A percentile compares a stretch with the other conserved stretches of the same genome.
phyloP scores from a whole-genome alignment of 768 basidiomycete species.

The Kwoniella dejecticola region DNA sequence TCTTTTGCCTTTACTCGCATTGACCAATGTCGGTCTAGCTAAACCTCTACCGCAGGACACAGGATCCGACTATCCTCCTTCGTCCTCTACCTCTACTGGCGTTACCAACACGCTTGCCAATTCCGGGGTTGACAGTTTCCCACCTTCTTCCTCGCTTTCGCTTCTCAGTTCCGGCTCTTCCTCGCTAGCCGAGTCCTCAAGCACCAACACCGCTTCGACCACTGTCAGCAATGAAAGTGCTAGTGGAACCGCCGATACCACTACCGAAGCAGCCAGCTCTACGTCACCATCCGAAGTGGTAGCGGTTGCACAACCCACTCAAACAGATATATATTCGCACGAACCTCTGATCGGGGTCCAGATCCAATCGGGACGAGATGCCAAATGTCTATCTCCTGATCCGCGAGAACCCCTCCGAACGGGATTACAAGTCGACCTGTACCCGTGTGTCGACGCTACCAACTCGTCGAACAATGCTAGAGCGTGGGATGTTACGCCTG shows the following conservation, averaged over 20 bases:
- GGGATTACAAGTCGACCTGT: slow-evolving; percentile 1
- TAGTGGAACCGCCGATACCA: no score
- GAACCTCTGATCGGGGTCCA: not conserved
- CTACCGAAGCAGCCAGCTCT: no score
- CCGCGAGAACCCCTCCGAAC: not conserved
- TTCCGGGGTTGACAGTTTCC: no score
- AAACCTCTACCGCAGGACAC: slow-evolving; percentile 1
- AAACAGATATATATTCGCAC: not conserved
- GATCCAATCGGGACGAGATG: not conserved
- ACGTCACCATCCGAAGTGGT: no score
- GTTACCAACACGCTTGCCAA: no score
- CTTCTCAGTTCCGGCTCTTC: no score
- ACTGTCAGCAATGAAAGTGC: no score
- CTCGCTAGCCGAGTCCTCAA: no score
- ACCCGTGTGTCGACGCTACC: not conserved
- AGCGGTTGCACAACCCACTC: not conserved
- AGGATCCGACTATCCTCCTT: not conserved
- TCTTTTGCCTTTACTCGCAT: not conserved
- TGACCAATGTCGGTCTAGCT: not conserved
- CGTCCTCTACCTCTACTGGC: not conserved
- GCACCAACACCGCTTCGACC: not conserved
- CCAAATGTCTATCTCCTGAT: slow-evolving; percentile 1
- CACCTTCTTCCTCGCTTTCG: no score
- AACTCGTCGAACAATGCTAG: not conserved
- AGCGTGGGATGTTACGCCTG: slow-evolving; percentile 3